A percentile compares a stretch with the other conserved stretches of the same genome.
These are phyloP conservation scores for Solanum tarijense DNA, from an alignment of 257 asterid species.

Conservation along the genomic window DNA sequence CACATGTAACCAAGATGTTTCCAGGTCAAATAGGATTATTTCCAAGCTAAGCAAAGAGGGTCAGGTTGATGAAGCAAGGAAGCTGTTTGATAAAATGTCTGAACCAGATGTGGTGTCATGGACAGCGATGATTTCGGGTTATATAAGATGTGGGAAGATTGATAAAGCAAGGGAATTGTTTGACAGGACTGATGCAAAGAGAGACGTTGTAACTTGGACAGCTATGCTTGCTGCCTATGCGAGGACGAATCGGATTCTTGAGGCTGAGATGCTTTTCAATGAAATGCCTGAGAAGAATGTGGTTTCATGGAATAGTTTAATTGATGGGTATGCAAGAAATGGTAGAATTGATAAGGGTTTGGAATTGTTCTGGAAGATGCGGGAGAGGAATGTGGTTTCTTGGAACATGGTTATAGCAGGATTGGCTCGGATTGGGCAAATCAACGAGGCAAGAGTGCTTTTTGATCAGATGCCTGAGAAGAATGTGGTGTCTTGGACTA, in stretches of 20 bases:
- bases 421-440: constrained; percentile 32
- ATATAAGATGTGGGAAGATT: constrained; percentile 36
- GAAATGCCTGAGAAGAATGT: constrained; percentile 47
- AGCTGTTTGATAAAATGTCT: constrained; percentile 51
- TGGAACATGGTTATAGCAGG: constrained; percentile 57
- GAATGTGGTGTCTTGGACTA: constrained; percentile 55
- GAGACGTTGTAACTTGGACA: constrained; percentile 51
- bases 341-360: constrained; percentile 31
- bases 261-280: constrained; percentile 42
- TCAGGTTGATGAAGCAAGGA: constrained; percentile 31
- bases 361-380: constrained; percentile 39
- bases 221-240: constrained; percentile 45
- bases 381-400: constrained; percentile 42
- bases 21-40: constrained; percentile 34
- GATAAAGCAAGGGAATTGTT: constrained; percentile 41
- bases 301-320: constrained; percentile 54
- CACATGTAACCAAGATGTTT: constrained; percentile 25
- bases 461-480: constrained; percentile 35
- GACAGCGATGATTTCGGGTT: constrained; percentile 61
- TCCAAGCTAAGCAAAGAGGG: constrained; percentile 30
- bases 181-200: constrained; percentile 40
- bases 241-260: constrained; percentile 15
- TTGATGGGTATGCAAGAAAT: constrained; percentile 34
- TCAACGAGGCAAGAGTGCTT: constrained; percentile 33
- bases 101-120: constrained; percentile 62